Conservation (phyloP, 2,329 filamentous ascomycete genomes). For the Cladosporium austrohemisphaericum region DNA sequence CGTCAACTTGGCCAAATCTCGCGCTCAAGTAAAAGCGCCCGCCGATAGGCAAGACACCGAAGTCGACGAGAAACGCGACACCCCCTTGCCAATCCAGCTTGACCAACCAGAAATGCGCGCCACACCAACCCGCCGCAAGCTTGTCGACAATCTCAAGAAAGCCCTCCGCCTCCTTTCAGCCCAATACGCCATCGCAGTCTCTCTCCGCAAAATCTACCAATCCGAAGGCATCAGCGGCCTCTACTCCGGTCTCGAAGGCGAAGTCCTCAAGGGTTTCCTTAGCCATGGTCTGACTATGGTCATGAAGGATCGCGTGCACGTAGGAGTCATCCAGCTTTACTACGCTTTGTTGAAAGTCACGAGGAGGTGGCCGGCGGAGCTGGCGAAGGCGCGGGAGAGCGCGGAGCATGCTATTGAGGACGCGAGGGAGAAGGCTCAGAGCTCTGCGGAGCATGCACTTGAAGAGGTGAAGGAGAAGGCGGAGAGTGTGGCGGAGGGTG, state of each 20-base stretch:
- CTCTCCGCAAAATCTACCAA: constrained; percentile 31
- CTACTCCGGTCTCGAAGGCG: constrained; percentile 72
- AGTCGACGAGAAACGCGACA: constrained; percentile 27
- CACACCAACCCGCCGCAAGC: constrained; percentile 9
- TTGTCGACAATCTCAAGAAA: constrained; percentile 3
- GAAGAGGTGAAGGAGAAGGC: constrained; percentile 31
- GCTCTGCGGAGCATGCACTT: constrained; percentile 18
- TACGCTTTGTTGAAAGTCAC: constrained; percentile 57
- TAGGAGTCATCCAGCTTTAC: constrained; percentile 67
- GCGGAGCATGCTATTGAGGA: constrained; percentile 1
- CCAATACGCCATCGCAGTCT: constrained; percentile 29
- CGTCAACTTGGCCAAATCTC: constrained; percentile 77
- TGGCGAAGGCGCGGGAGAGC: constrained; percentile 28
- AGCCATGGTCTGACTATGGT: constrained; percentile 84
- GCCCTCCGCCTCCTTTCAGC: constrained; percentile 25
- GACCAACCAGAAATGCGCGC: constrained; percentile 18
- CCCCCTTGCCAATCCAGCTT: constrained; percentile 16
- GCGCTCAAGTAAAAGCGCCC: constrained; percentile 61
- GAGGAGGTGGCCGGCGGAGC: constrained; percentile 40
- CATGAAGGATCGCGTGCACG: constrained; percentile 74
- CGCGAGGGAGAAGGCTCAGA: constrained; percentile 15
- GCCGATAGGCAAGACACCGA: constrained; percentile 21
- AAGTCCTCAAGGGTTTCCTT: constrained; percentile 79
- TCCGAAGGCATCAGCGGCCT: constrained; percentile 64
- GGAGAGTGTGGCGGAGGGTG: constrained; percentile 26